These are phyloP conservation scores for Coemansia sp. DNA, from an alignment of 192 early-diverging fungal genomes.

Conservation along the genomic window DNA sequence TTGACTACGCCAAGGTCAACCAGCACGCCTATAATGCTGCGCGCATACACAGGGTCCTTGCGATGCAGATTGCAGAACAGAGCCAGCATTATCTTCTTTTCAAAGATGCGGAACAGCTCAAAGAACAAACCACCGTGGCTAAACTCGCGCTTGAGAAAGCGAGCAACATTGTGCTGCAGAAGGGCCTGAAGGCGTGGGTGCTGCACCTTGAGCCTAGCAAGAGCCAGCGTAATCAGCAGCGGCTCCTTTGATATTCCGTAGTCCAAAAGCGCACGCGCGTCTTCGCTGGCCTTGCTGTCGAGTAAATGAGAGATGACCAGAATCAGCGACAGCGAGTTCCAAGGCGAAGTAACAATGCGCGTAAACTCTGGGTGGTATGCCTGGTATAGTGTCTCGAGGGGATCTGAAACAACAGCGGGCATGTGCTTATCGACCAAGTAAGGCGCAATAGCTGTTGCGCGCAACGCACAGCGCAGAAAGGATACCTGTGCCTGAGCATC, in stretches of 20 bases:
- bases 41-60: conserved; percentile 40
- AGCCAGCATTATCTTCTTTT: conserved; percentile 49
- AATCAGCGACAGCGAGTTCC: conserved; percentile 56
- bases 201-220: conserved; percentile 55
- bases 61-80: conserved; percentile 55
- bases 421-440: conserved; percentile 49
- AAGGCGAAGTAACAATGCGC: conserved; percentile 47
- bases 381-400: conserved; percentile 51
- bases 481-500: conserved; percentile 44
- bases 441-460: conserved; percentile 20
- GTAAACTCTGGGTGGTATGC: conserved; percentile 45
- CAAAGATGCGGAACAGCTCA: conserved; percentile 54
- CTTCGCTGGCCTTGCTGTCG: conserved; percentile 49
- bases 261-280: conserved; percentile 42
- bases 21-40: conserved; percentile 40
- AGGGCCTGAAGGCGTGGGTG: conserved; percentile 54
- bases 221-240: conserved; percentile 46
- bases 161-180: conserved; percentile 51
- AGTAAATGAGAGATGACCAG: conserved; percentile 49
- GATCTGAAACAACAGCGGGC: conserved; percentile 38
- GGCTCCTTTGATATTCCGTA: conserved; percentile 47
- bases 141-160: conserved; percentile 50
- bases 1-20: conserved; percentile 47
- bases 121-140: conserved; percentile 41
- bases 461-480: conserved; percentile 40